Conservation (phyloP, 83 land plant genomes). For the Larix sibirica region DNA sequence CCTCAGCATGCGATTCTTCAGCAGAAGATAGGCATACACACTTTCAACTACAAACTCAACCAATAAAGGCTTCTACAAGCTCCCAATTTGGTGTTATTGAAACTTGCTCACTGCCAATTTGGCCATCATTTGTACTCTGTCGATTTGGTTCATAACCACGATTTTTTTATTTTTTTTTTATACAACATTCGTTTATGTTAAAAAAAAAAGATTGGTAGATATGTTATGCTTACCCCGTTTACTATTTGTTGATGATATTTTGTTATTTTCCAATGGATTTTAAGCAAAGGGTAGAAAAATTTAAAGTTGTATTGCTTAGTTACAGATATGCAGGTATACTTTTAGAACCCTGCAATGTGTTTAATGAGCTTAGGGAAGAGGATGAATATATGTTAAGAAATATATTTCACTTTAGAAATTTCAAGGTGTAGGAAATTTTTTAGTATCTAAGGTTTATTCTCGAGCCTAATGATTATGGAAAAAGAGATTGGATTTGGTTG, state of each 20-base stretch:
- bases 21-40: too few species aligned
- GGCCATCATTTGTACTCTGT: too few species aligned
- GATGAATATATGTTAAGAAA: background rate
- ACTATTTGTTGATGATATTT: background rate
- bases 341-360: background rate
- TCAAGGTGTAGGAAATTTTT: background rate
- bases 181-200: too few species aligned
- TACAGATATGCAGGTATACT: background rate
- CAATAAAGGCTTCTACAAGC: too few species aligned
- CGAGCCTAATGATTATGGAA: background rate
- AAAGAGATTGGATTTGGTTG: too few species aligned
- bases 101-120: too few species aligned
- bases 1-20: too few species aligned
- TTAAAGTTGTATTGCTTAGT: background rate
- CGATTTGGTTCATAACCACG: too few species aligned
- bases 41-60: too few species aligned
- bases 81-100: too few species aligned
- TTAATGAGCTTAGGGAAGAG: background rate
- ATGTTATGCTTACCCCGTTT: background rate
- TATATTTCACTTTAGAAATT: background rate
- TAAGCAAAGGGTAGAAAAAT: background rate
- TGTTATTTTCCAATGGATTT: background rate
- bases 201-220: background rate
- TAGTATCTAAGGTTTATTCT: background rate
- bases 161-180: too few species aligned